phyloP scores from a whole-genome alignment of 306 rosid genomes.

The Inga leiocalycina region DNA sequence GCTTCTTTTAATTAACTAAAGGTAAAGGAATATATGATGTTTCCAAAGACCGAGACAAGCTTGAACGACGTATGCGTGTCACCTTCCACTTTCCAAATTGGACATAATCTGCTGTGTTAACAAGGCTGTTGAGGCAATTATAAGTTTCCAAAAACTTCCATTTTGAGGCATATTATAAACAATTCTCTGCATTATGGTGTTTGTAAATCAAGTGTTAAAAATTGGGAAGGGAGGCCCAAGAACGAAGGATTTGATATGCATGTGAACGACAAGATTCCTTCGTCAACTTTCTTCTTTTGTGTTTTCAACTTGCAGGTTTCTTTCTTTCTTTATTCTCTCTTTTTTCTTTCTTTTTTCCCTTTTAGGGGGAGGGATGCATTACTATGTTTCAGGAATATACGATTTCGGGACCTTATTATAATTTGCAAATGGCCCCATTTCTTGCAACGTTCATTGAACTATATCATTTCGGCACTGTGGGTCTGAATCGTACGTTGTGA shows the following conservation, averaged over 20 bases:
- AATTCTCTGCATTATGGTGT: slow-evolving; percentile 27
- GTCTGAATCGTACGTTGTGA: background rate
- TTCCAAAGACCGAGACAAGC: slow-evolving; percentile 31
- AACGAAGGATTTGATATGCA: slow-evolving; percentile 9
- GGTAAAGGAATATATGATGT: slow-evolving; percentile 21
- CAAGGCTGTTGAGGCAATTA: slow-evolving; percentile 10
- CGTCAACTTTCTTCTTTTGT: background rate
- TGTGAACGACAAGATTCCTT: slow-evolving; percentile 16
- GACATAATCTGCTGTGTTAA: slow-evolving; percentile 8
- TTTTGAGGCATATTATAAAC: slow-evolving; percentile 37
- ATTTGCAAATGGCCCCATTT: background rate
- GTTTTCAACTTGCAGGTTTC: slow-evolving; percentile 8
- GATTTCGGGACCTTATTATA: background rate
- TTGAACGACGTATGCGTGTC: background rate
- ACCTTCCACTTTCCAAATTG: slow-evolving; percentile 32
- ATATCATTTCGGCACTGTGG: background rate
- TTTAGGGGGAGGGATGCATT: too few relatives aligned
- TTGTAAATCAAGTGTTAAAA: background rate
- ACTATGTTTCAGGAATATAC: background rate
- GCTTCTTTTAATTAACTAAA: background rate
- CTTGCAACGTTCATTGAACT: background rate
- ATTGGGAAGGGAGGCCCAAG: slow-evolving; percentile 15
- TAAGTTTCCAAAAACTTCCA: slow-evolving; percentile 28
- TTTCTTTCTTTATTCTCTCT: too few relatives aligned
- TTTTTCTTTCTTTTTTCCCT: background rate